Base-by-base conservation (phyloP, 768 basidiomycete species). In the Lentinula aciculospora region DNA sequence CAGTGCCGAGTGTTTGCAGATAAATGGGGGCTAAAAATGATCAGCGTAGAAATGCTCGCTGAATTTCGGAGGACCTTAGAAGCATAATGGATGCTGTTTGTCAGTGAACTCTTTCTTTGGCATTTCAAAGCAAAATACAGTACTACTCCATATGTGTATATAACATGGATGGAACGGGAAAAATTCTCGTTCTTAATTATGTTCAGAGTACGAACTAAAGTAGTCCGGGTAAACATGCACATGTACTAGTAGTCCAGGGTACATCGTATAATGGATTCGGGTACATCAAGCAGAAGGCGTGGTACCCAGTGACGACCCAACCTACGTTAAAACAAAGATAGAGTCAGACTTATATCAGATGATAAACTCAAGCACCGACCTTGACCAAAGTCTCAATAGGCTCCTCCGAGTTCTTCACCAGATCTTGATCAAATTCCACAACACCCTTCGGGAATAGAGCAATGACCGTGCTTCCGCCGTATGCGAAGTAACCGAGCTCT, bases 1-100 rank as follows among this genome's bases (percentile, higher is more conserved):
- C 95, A 94, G 65, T 96, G 95, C 67, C 81, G 93, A 61, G 80
- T 83, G 36, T 98, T 99, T 67, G 95, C 97, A 10, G 85, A 92
- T 71, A 75, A 79, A 23, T 94, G 89, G 88, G 90, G 92, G 8
- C 67, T 98, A 56, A 94, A 90, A 68, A 92, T 97, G 86, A 92
- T 99, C 66, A 95, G 89, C 59, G 89, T 99, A 5, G 94, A 94
- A 63, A 86, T 87, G 86, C 71, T 91, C 37, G 83, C 73, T 8
- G 79, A 83, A 66, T 80, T 72, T 68, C 72, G 72, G 64, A 74
- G 72, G 61, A 65, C 64, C 21, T 9, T 7, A 27, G 46, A 29
- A 28, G 29, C 13, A 29, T 23, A 31, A 45, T 12, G 27, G 5
- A n/a, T n/a, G n/a, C n/a, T n/a, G n/a, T n/a, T n/a, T n/a, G 40